Conservation (phyloP, 345 rosid genomes). For the Populus pruinosa region DNA sequence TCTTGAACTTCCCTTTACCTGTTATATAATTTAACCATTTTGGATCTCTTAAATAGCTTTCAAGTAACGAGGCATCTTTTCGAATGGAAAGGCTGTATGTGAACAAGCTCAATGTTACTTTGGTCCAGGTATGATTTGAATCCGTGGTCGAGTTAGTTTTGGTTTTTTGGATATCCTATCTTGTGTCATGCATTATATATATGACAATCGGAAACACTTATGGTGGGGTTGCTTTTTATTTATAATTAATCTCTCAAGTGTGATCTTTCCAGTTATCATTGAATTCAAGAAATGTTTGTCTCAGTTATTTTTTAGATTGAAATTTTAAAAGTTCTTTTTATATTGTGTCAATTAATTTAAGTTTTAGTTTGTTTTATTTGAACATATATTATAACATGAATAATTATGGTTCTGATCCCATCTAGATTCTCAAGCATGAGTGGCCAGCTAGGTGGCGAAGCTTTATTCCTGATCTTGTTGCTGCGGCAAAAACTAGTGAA, state of each 20-base stretch:
- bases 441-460: conserved; percentile 99
- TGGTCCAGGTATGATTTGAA: conserved; percentile 72
- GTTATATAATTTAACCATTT: conserved; percentile 1
- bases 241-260: not conserved
- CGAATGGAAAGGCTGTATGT: conserved; percentile 85
- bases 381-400: not conserved
- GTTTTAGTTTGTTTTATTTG: not conserved
- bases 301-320: not conserved
- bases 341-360: not conserved
- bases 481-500: conserved; percentile 99
- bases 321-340: not conserved
- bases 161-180: not conserved
- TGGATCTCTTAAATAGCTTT: conserved; percentile 52
- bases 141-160: not conserved
- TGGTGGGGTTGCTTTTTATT: not conserved
- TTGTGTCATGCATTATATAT: not conserved
- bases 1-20: not conserved
- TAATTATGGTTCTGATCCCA: not conserved
- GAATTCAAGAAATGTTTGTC: not conserved
- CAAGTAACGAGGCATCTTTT: conserved; percentile 83
- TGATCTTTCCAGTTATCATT: not conserved
- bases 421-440: conserved; percentile 94
- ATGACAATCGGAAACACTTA: not conserved
- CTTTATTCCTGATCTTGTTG: conserved; percentile 97
- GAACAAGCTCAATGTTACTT: conserved; percentile 86